phyloP scores from a whole-genome alignment of 1,139 yeast genomes.

The Nematodospora anomalae region DNA sequence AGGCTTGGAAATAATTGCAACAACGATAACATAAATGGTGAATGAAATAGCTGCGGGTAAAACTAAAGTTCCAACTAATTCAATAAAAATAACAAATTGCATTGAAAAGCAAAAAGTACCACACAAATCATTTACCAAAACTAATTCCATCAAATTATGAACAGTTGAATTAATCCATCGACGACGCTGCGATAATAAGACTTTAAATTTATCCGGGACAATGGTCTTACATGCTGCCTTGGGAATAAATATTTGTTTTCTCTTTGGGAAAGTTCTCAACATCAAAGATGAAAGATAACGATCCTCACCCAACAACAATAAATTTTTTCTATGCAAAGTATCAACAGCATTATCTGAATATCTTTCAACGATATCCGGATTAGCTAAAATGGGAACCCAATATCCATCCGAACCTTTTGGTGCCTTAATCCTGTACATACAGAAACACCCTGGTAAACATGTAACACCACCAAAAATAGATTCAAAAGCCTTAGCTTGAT shows the following conservation, averaged over 20 bases:
- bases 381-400: conserved; percentile 96
- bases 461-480: conserved; percentile 96
- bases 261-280: conserved; percentile 89
- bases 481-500: conserved; percentile 94
- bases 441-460: conserved; percentile 97
- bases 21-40: conserved; percentile 77
- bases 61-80: conserved; percentile 85
- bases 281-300: conserved; percentile 84
- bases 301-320: conserved; percentile 90
- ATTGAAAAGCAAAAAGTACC: conserved; percentile 97
- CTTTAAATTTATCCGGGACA: conserved; percentile 81
- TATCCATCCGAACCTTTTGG: conserved; percentile 89
- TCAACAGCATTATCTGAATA: conserved; percentile 87
- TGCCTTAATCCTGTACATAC: conserved; percentile 90
- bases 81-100: conserved; percentile 91
- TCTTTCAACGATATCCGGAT: conserved; percentile 94
- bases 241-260: conserved; percentile 90
- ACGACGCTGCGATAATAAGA: conserved; percentile 89
- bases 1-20: conserved; percentile 76
- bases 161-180: conserved; percentile 99
- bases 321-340: conserved; percentile 86
- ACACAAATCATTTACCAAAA: conserved; percentile 85
- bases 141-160: conserved; percentile 90
- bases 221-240: conserved; percentile 95
- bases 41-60: conserved; percentile 90